Base-by-base conservation (phyloP, 345 rosid genomes). In the Heritiera littoralis region DNA sequence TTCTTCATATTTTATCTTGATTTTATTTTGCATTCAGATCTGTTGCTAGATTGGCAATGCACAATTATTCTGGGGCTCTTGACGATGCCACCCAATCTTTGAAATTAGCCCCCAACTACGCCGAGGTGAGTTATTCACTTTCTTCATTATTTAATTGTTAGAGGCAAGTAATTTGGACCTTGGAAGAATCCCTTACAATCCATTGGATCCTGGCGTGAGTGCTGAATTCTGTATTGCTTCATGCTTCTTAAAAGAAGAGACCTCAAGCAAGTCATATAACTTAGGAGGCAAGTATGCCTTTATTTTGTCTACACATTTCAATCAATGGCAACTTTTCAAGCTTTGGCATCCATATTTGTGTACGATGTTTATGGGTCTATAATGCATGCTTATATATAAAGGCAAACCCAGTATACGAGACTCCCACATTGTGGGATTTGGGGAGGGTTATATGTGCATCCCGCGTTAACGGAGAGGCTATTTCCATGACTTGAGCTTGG, bases 21-120 rank as follows among this genome's bases (percentile, higher is more conserved):
- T 49, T 49, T 23, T 79, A 71, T 77, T 74, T 61, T 58, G 49
- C 54, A 20, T 79, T 84, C 74, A 92, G 97, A 77, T 82, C 98
- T 61, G 58, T 80, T 75, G 93, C 90, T 40, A 92, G 90, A 91
- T 79, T 92, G 85, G 91, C 83, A 32, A 85, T 87, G 91, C 83
- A 84, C 76, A 81, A 95, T 81, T 81, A 86, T 78, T 48, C 40
- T 35, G 92, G 91, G 41, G 95, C 98, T 79, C 91, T 95, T 78
- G 93, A 93, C 79, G 98, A 93, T 88, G 93, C 90, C 41, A 86
- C 61, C 60, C 84, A 79, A 55, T 90, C 97, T 40, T 72, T 84
- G 61, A 79, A 66, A 18, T 79, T 89, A 76, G 89, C 92, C 77
- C 92, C 97, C 28, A 80, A 72, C 46, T 95, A 83, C 84, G 17